These are phyloP conservation scores for Cryptosporidium baileyi DNA, from an alignment of 169 alveolate species.

Conservation along the genomic window DNA sequence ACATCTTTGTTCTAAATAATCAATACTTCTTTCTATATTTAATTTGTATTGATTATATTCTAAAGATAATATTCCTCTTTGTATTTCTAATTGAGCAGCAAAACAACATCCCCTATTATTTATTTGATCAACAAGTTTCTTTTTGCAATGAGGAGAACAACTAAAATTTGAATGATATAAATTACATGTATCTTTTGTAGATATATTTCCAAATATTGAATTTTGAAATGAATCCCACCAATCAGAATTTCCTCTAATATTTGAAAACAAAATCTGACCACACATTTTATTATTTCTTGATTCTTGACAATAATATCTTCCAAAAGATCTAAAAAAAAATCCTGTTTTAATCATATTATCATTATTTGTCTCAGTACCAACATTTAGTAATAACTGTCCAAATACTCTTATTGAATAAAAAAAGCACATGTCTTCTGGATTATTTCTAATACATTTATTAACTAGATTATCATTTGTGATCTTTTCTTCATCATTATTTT, in stretches of 20 bases:
- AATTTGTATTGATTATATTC: conserved; percentile 4
- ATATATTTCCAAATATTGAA: background rate
- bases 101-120: conserved; percentile 38
- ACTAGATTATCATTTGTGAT: background rate
- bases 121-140: conserved; percentile 16
- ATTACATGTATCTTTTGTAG: conserved; percentile 23
- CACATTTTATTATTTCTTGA: conserved; percentile 8
- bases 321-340: conserved; percentile 34
- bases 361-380: conserved; percentile 1
- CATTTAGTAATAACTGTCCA: conserved; percentile 42
- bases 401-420: conserved; percentile 25
- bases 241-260: background rate
- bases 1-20: conserved; percentile 53
- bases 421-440: conserved; percentile 56
- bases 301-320: conserved; percentile 55
- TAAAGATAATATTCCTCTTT: conserved; percentile 24
- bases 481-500: background rate
- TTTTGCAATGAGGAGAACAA: conserved; percentile 48
- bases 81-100: conserved; percentile 43
- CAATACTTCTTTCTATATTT: conserved; percentile 29
- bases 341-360: conserved; percentile 2
- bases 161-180: conserved; percentile 35
- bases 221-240: conserved; percentile 47
- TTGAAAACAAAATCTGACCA: conserved; percentile 15
- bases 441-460: conserved; percentile 24